A percentile compares a stretch with the other conserved stretches of the same genome.
These are phyloP conservation scores for Geum urbanum DNA, from an alignment of 306 rosid genomes.

Conservation along the genomic window DNA sequence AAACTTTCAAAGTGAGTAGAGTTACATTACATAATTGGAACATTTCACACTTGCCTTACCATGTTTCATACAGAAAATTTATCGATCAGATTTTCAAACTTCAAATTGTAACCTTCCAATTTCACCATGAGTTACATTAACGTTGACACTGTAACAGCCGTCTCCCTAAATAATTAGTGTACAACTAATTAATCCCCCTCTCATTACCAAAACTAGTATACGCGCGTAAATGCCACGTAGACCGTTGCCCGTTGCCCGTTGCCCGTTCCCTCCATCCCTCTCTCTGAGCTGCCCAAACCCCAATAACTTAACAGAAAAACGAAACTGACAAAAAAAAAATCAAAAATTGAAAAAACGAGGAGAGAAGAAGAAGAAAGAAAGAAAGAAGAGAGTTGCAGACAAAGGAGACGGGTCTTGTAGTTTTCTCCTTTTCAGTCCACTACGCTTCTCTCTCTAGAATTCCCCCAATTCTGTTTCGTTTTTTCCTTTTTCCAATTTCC, in stretches of 20 bases:
- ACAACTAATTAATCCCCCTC: neutral
- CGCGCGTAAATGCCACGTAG: constrained; percentile 9
- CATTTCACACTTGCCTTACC: no score
- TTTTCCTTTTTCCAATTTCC: neutral
- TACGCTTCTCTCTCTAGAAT: constrained; percentile 31
- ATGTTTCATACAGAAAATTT: no score
- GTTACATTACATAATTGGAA: no score
- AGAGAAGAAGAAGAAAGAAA: constrained; percentile 12
- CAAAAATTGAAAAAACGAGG: neutral
- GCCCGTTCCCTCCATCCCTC: no score
- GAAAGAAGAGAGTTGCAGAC: constrained; percentile 25
- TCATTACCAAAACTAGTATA: neutral
- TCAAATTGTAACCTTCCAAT: no score
- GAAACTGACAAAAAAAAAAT: neutral
- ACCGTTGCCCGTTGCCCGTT: neutral
- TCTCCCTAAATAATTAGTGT: neutral
- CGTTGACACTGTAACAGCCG: neutral
- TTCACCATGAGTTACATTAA: neutral
- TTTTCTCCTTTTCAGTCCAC: constrained; percentile 51
- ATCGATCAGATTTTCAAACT: no score
- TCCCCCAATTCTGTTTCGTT: neutral
- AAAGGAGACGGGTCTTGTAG: constrained; percentile 32
- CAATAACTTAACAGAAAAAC: neutral
- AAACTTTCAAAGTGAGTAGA: no score
- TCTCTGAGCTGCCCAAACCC: constrained; percentile 9